phyloP scores from a whole-genome alignment of 768 basidiomycete genomes.

The Naganishia onofrii region DNA sequence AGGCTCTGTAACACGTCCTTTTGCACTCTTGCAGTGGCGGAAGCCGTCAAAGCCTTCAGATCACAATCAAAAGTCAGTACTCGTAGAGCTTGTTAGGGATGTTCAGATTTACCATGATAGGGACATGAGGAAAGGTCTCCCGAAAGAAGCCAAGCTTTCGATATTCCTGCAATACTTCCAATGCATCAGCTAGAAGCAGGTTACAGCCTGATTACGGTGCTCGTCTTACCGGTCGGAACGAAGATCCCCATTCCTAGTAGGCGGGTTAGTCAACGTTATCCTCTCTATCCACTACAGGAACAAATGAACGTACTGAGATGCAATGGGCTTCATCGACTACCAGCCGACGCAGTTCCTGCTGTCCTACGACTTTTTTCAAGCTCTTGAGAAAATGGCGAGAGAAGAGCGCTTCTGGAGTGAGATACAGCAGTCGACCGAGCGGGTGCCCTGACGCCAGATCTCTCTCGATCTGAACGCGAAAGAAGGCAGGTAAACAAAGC shows the following conservation, averaged over 20 bases:
- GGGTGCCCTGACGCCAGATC: constrained; percentile 48
- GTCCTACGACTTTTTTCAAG: constrained; percentile 39
- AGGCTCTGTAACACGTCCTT: constrained; percentile 48
- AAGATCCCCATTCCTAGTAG: constrained; percentile 48
- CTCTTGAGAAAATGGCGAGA: constrained; percentile 33
- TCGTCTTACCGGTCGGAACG: constrained; percentile 46
- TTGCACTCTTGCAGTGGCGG: constrained; percentile 49
- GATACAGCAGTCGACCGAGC: constrained; percentile 44
- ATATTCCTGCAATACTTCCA: constrained; percentile 37
- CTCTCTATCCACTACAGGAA: background rate
- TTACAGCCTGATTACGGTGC: constrained; percentile 43
- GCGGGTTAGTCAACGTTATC: constrained; percentile 4
- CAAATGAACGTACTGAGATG: constrained; percentile 43
- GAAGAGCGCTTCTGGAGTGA: constrained; percentile 49
- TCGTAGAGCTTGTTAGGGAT: background rate
- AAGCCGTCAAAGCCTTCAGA: constrained; percentile 51
- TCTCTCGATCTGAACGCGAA: constrained; percentile 37
- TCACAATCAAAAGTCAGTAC: background rate
- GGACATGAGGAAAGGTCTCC: constrained; percentile 42
- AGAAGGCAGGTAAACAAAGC: background rate
- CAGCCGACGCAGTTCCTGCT: constrained; percentile 48
- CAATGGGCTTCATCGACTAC: constrained; percentile 54
- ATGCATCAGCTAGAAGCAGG: background rate
- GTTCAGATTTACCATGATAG: constrained; percentile 45
- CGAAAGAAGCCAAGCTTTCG: constrained; percentile 49